Evolutionary conservation across 768 basidiomycete species (phyloP), one percentile per base, ranked within the genome.

Genomic region (Pleurotus citrinopileatus): DNA sequence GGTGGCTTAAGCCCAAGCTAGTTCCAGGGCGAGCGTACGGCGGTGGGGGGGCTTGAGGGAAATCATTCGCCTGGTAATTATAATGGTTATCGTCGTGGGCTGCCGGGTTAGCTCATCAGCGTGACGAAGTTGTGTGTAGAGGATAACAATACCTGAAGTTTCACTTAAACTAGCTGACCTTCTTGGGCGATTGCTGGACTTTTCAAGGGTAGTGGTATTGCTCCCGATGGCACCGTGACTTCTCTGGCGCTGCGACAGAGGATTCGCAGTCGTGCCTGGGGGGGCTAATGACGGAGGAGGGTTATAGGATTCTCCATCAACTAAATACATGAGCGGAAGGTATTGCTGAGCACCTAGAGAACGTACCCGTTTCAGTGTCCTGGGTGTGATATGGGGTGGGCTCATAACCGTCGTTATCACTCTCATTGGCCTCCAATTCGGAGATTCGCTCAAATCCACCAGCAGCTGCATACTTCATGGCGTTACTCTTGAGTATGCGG

Each of bases 121-220:
- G 58, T 57, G 57, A 52, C 57, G 37, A 56, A 61, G 61, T 60
- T 9, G 47, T 50, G 51, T 51, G 29, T 53, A 43, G 40, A n/a
- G 19, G 36, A 8, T 23, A 25, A 56, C 13, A 63, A 75, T 59
- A 77, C 76, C 66, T 20, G 76, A 63, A 25, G 83, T 81, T 63
- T 90, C 87, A 61, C 87, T 90, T 46, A 91, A 70, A 65, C 88
- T 89, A 13, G 86, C 86, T n/a, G 88, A 90, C 53, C 89, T 78
- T 54, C 89, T 74, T 45, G 86, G 81, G 32, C 87, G 80, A n/a
- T 74, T 71, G 9, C 73, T 71, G 26, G 80, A 79, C 54, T 72
- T 70, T 37, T 63, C 63, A 23, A 78, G 63, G 2, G 62, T 60
- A 46, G 64, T 57, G 25, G 52, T 53, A 42, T 51, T 46, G 36